Conservation (phyloP, 2,329 filamentous ascomycete species). For the Claviceps purpurea region DNA sequence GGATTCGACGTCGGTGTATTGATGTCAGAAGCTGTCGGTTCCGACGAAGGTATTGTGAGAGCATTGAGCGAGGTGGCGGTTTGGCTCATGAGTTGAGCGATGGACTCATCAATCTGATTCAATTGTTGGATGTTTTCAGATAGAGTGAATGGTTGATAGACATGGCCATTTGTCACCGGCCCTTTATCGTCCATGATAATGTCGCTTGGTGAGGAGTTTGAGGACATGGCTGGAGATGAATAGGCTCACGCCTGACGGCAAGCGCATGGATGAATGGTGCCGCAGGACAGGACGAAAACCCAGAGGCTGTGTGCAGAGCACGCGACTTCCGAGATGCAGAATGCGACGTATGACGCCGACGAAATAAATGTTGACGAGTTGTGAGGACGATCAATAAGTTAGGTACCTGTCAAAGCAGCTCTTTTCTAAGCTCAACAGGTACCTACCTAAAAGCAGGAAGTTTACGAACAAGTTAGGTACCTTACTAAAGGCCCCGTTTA, state of each 20-base stretch:
- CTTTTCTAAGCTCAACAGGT: too few species aligned
- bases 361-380: background rate
- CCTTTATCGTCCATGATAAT: constrained; percentile 16
- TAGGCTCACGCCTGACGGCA: background rate
- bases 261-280: background rate
- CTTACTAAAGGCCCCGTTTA: too few species aligned
- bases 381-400: background rate
- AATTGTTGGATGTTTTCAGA: constrained; percentile 72
- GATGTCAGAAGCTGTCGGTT: constrained; percentile 6
- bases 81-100: constrained; percentile 27
- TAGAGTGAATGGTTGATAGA: constrained; percentile 48
- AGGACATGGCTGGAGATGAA: constrained; percentile 14
- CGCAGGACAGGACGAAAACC: background rate
- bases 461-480: too few species aligned
- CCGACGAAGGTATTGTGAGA: constrained; percentile 23
- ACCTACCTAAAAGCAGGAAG: too few species aligned
- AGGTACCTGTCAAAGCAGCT: too few species aligned
- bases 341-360: background rate
- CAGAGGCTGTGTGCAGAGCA: background rate
- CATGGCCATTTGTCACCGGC: constrained; percentile 7
- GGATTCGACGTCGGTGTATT: constrained; percentile 21
- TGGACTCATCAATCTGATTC: constrained; percentile 58
- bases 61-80: constrained; percentile 32
- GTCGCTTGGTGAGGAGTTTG: constrained; percentile 14
- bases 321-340: background rate